These are phyloP conservation scores for Candida rishiriensis DNA, from an alignment of 805 yeast species.

Conservation along the genomic window DNA sequence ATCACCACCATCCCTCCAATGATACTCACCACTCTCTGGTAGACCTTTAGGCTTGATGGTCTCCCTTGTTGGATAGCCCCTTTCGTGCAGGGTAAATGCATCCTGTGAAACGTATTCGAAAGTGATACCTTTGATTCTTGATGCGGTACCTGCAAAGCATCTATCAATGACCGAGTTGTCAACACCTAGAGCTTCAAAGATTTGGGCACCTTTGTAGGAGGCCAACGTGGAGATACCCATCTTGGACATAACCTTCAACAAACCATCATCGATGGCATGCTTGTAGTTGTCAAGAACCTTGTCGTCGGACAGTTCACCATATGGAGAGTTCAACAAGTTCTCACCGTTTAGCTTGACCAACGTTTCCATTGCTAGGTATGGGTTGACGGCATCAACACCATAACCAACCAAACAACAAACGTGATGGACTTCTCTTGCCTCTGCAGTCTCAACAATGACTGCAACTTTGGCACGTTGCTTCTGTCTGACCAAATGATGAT, in stretches of 20 bases:
- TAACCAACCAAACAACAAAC: constrained; percentile 91
- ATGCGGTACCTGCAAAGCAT: constrained; percentile 96
- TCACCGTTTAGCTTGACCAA: constrained; percentile 79
- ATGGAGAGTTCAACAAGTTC: constrained; percentile 49
- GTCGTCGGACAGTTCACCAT: constrained; percentile 47
- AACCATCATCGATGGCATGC: constrained; percentile 83
- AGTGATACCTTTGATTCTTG: constrained; percentile 92
- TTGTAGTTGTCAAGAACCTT: constrained; percentile 73
- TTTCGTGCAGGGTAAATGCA: constrained; percentile 88
- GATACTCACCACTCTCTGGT: constrained; percentile 95
- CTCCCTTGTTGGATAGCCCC: constrained; percentile 80
- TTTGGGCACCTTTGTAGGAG: constrained; percentile 98
- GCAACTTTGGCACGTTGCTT: constrained; percentile 97
- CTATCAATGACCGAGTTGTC: constrained; percentile 93
- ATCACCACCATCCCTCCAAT: constrained; percentile 98
- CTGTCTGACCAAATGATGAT: constrained; percentile 91
- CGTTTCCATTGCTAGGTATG: constrained; percentile 90
- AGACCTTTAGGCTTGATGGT: constrained; percentile 68
- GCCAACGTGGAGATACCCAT: constrained; percentile 99
- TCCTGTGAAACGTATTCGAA: constrained; percentile 96
- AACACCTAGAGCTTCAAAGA: constrained; percentile 93
- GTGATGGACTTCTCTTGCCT: constrained; percentile 97
- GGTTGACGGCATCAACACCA: constrained; percentile 96
- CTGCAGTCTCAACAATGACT: constrained; percentile 86
- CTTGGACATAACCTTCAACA: constrained; percentile 95